These are phyloP conservation scores for Kentomonas sorsogonicus DNA, from an alignment of 208 protist species.

Conservation along the genomic window DNA sequence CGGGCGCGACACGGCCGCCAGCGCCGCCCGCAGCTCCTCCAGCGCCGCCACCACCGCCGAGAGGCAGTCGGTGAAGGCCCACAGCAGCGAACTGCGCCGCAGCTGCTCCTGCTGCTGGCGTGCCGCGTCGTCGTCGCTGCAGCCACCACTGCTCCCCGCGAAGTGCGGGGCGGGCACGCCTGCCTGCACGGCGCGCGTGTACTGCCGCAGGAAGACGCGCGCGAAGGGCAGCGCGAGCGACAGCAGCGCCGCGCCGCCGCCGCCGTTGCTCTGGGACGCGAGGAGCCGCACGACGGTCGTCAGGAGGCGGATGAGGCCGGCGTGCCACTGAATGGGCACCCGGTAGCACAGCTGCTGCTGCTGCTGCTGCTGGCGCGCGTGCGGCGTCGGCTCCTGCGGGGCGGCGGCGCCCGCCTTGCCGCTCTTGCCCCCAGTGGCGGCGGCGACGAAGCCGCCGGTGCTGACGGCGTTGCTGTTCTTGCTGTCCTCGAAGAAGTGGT, in stretches of 20 bases:
- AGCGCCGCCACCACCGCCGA: background rate
- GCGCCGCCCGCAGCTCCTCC: slow-evolving; percentile 13
- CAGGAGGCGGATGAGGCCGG: background rate
- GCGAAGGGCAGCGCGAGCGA: background rate
- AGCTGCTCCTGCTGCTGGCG: too few species aligned
- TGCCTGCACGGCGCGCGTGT: too few species aligned
- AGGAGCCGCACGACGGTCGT: background rate
- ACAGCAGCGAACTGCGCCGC: too few species aligned
- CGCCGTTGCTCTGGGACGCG: slow-evolving; percentile 1
- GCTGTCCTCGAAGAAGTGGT: background rate
- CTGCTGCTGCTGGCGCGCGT: background rate
- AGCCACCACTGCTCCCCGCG: too few species aligned
- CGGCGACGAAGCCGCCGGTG: background rate
- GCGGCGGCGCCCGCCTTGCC: background rate
- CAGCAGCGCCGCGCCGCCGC: background rate
- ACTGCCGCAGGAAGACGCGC: too few species aligned
- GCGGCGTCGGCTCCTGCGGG: background rate
- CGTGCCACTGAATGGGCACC: background rate
- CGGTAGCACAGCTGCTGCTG: background rate
- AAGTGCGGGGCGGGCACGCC: too few species aligned
- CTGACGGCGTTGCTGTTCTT: background rate
- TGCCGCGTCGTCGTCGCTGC: too few species aligned
- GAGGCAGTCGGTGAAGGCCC: too few species aligned
- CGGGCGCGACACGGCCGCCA: slow-evolving; percentile 14
- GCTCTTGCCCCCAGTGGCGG: background rate